Percentiles rank a stretch among this genome's conserved stretches.
Evolutionary conservation across 78 protist species (phyloP).

Genomic region (Dictyostelium citrinum): DNA sequence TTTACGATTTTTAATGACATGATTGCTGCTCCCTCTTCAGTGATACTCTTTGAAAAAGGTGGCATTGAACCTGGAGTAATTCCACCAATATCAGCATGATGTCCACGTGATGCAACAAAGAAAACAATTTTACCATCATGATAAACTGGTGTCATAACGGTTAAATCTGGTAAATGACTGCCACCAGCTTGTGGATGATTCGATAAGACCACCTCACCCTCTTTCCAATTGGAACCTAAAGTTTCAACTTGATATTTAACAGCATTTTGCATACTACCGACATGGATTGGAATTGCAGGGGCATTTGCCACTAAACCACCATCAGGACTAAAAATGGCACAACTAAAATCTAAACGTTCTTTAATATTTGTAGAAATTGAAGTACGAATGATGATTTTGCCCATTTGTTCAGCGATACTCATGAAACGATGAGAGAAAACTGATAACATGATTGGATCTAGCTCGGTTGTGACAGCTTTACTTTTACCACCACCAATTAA

Average conservation of each 20-base stretch:
- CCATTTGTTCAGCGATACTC: slow-evolving; percentile 99
- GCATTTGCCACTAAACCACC: slow-evolving; percentile 97
- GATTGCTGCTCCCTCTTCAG: slow-evolving; percentile 94
- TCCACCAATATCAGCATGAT: slow-evolving; percentile 98
- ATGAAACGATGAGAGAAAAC: slow-evolving; percentile 95
- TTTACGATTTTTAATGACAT: slow-evolving; percentile 82
- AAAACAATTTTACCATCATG: slow-evolving; percentile 85
- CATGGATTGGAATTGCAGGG: slow-evolving; percentile 98
- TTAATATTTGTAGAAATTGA: slow-evolving; percentile 95
- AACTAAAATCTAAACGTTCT: slow-evolving; percentile 95
- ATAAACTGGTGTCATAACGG: slow-evolving; percentile 96
- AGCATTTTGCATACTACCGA: slow-evolving; percentile 96
- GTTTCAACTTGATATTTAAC: slow-evolving; percentile 81
- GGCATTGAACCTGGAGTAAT: slow-evolving; percentile 98
- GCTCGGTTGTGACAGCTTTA: background rate
- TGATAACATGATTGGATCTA: slow-evolving; percentile 87
- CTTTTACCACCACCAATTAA: slow-evolving; percentile 19
- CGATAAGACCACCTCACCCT: slow-evolving; percentile 92
- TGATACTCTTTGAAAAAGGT: slow-evolving; percentile 85
- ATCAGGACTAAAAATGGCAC: slow-evolving; percentile 94
- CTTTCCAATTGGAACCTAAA: slow-evolving; percentile 52
- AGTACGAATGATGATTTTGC: slow-evolving; percentile 94
- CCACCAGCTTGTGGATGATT: slow-evolving; percentile 98
- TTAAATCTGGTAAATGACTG: slow-evolving; percentile 96
- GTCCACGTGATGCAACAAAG: slow-evolving; percentile 96